Evolutionary conservation across 441 rosid species (phyloP).

Genomic region (Pelargonium cotyledonis): DNA sequence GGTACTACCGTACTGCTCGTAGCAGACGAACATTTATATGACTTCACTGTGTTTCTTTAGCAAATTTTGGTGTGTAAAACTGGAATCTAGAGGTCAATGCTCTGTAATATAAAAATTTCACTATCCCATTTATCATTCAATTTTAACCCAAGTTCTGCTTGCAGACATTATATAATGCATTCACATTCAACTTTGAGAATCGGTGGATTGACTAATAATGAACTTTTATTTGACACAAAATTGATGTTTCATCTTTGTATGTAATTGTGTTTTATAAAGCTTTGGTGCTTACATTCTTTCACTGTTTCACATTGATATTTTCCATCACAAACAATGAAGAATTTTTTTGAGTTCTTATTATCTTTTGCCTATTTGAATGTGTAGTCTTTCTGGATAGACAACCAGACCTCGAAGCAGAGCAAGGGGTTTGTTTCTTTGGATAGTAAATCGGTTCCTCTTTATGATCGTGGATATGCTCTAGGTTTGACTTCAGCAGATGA

Average conservation of each 20-base stretch:
- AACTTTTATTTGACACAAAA: neutral
- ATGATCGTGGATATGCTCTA: conserved; percentile 80
- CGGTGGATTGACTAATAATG: neutral
- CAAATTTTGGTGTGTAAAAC: no score
- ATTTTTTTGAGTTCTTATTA: conserved; percentile 5
- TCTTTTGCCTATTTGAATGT: conserved; percentile 21
- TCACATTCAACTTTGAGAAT: neutral
- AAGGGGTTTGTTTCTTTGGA: conserved; percentile 39
- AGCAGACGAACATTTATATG: no score
- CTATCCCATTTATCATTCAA: no score
- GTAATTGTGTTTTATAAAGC: neutral
- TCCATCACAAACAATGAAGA: neutral
- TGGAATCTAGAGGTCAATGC: no score
- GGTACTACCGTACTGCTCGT: no score
- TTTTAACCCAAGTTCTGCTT: neutral
- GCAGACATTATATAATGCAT: neutral
- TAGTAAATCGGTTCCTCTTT: conserved; percentile 60
- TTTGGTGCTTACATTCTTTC: neutral
- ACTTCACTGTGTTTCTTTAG: no score
- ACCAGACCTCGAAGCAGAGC: conserved; percentile 42
- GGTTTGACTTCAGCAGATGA: conserved; percentile 72
- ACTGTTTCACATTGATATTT: neutral
- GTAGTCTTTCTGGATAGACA: conserved; percentile 89
- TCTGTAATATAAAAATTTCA: no score
- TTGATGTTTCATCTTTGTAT: neutral